Evolutionary conservation across 257 asterid species (phyloP), one percentile per base, ranked within the genome.

Genomic region (Ilex aquifolium): DNA sequence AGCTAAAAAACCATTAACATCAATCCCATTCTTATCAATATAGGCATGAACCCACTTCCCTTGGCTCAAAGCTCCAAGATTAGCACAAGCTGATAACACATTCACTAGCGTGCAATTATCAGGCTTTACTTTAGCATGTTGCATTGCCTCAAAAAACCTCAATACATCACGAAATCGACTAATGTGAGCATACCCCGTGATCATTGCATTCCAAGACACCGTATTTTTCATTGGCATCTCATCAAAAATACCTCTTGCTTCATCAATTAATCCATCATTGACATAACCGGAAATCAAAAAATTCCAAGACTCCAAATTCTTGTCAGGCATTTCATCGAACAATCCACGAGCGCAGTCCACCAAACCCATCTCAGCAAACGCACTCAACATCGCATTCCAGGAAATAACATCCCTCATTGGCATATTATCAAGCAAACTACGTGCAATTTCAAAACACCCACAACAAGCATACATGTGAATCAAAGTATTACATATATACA

Each of bases 281-380:
- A 44, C 72, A 57, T 70, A 77, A 50, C 75, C 77, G 4, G 77
- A 64, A 49, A 74, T 53, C 80, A 78, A 27, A 62, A 74, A 78
- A 51, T 78, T 78, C 83, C 77, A 78, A 48, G 80, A 78, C 17
- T 71, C 78, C 65, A 74, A 55, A 60, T 74, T 67, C 68, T 69
- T 74, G 17, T 46, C 71, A n/a, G 77, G 77, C 83, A 77, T 77
- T 56, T 78, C 80, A 42, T 30, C 60, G 31, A 78, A 71, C 49
- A 78, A 58, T 6, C 44, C 61, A 21, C 57, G 64, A 0, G 73
- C 83, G 40, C 54, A 64, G 13, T 71, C 73, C 49, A 74, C 6
- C n/a, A 78, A 61, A 10, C 80, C 80, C 73, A 60, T 74, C 61
- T 78, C 78, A 0, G 51, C 16, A 11, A 57, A 71, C 6, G 61